Evolutionary conservation across 2,329 filamentous ascomycete species (phyloP).

Genomic region (Thelonectria discophora): DNA sequence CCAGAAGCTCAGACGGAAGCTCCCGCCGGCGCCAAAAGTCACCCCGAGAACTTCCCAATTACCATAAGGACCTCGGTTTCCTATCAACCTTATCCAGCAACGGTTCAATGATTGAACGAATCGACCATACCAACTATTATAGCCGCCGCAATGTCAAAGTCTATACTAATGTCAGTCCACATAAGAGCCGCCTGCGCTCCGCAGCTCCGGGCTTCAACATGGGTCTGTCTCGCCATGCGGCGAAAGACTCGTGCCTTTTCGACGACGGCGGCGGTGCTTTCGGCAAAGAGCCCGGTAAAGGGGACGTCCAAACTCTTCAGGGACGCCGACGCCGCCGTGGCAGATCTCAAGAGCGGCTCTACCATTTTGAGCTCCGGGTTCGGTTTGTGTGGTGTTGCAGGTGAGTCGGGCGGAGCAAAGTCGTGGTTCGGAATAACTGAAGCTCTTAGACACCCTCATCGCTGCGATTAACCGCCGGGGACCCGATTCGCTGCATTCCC

Average conservation of each 20-base stretch:
- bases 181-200: constrained; percentile 14
- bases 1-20: neutral
- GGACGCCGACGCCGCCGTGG: constrained; percentile 73
- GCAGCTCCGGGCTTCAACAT: constrained; percentile 24
- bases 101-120: neutral
- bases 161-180: constrained; percentile 19
- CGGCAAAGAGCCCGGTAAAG: constrained; percentile 23
- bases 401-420: constrained; percentile 47
- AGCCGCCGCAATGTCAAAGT: constrained; percentile 15
- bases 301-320: constrained; percentile 57
- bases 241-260: constrained; percentile 29
- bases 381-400: constrained; percentile 80
- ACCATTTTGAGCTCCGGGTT: constrained; percentile 81
- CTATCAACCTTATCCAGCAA: neutral
- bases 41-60: constrained; percentile 11
- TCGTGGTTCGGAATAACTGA: constrained; percentile 1
- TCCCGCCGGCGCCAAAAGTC: constrained; percentile 13
- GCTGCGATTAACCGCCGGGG: constrained; percentile 70
- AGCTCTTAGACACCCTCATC: constrained; percentile 71
- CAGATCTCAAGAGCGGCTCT: constrained; percentile 74
- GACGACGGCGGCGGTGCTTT: constrained; percentile 27
- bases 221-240: constrained; percentile 35
- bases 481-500: constrained; percentile 67
- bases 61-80: constrained; percentile 9
- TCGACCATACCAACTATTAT: neutral